phyloP scores from a whole-genome alignment of 306 rosid genomes.

The Hippophae tibetana region DNA sequence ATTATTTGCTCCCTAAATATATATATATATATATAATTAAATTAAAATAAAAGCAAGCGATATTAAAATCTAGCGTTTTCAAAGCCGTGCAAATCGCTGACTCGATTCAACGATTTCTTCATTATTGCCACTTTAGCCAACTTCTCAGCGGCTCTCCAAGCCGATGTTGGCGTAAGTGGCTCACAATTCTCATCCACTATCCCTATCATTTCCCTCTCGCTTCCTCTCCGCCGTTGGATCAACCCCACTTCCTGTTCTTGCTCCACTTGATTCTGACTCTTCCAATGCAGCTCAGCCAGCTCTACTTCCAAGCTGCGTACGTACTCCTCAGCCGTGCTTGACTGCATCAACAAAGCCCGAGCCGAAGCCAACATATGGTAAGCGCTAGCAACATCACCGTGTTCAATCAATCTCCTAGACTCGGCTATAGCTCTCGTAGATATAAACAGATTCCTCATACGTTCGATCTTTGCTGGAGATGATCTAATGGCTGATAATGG shows the following conservation, averaged over 20 bases:
- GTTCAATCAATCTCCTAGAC: conserved; percentile 44
- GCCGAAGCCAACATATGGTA: conserved; percentile 65
- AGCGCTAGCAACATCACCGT: conserved; percentile 43
- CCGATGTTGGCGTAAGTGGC: conserved; percentile 75
- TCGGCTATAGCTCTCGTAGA: conserved; percentile 71
- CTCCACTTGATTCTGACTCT: conserved; percentile 39
- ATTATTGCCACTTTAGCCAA: conserved; percentile 65
- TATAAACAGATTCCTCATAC: conserved; percentile 45
- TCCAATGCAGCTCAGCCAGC: conserved; percentile 66
- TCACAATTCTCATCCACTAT: conserved; percentile 60
- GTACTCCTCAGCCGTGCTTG: conserved; percentile 34
- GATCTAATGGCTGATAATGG: conserved; percentile 23
- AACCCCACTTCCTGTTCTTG: conserved; percentile 17
- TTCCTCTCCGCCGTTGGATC: conserved; percentile 37
- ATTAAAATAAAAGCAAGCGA: not conserved
- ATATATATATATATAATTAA: too few species aligned
- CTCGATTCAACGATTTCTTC: conserved; percentile 68
- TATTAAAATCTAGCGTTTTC: conserved; percentile 78
- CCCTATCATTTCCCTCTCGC: conserved; percentile 18
- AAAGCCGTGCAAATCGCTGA: conserved; percentile 80
- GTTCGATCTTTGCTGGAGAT: conserved; percentile 26
- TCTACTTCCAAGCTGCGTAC: conserved; percentile 51
- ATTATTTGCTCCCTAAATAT: too few species aligned
- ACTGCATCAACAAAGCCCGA: conserved; percentile 47
- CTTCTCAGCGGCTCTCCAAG: conserved; percentile 85